These are phyloP conservation scores for Aethionema arabicum DNA, from an alignment of 345 rosid species.

Conservation along the genomic window DNA sequence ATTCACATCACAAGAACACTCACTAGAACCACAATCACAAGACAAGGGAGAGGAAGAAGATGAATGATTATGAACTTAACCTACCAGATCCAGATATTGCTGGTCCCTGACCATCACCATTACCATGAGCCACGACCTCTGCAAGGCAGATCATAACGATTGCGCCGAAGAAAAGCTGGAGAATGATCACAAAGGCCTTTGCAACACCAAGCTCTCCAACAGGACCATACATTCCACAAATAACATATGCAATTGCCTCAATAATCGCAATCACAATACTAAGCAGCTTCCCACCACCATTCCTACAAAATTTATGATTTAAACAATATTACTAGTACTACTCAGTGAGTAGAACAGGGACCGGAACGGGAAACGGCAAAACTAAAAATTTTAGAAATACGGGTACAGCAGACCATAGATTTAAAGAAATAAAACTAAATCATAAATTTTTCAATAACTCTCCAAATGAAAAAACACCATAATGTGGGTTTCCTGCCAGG, in stretches of 20 bases:
- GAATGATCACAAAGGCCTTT: slow-evolving; percentile 71
- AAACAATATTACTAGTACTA: slow-evolving; percentile 16
- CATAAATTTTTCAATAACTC: too few relatives aligned
- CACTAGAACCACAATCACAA: background rate
- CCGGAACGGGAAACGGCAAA: too few relatives aligned
- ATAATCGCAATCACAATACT: slow-evolving; percentile 75
- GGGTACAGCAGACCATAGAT: too few relatives aligned
- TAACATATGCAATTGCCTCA: slow-evolving; percentile 81
- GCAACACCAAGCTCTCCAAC: slow-evolving; percentile 80
- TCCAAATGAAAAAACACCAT: too few relatives aligned
- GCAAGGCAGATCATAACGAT: slow-evolving; percentile 80
- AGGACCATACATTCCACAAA: slow-evolving; percentile 81
- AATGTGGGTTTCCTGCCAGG: too few relatives aligned
- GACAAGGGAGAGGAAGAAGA: slow-evolving; percentile 1
- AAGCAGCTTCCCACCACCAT: slow-evolving; percentile 78
- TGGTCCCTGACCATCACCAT: slow-evolving; percentile 83
- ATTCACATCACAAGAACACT: background rate
- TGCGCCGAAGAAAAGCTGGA: slow-evolving; percentile 81
- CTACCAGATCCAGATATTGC: slow-evolving; percentile 88
- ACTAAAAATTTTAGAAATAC: too few relatives aligned
- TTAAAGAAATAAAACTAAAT: too few relatives aligned
- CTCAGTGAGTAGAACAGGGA: too few relatives aligned
- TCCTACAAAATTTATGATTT: slow-evolving; percentile 42
- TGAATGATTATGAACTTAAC: slow-evolving; percentile 30
- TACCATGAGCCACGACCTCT: slow-evolving; percentile 79